Percentiles rank a stretch among this genome's conserved stretches.
Conservation (phyloP, 2,329 filamentous ascomycete genomes). For the Pseudogymnoascus sp. region DNA sequence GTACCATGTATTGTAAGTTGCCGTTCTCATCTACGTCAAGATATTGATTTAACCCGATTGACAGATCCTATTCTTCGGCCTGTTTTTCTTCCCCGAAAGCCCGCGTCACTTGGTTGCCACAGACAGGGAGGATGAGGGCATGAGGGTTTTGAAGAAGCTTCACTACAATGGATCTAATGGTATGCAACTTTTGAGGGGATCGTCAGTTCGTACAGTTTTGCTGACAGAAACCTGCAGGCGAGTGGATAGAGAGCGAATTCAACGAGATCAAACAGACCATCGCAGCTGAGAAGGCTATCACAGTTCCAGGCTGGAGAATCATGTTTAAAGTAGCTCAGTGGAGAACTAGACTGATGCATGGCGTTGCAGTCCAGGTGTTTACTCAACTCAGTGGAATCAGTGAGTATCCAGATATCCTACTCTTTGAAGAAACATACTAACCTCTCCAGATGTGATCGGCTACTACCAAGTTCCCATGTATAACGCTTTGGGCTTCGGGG, state of each 20-base stretch:
- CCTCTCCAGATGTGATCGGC: constrained; percentile 44
- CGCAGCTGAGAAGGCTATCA: constrained; percentile 47
- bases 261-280: constrained; percentile 54
- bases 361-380: constrained; percentile 54
- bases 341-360: constrained; percentile 54
- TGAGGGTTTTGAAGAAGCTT: constrained; percentile 40
- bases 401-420: constrained; percentile 17
- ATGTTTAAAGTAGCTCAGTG: constrained; percentile 51
- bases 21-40: background rate
- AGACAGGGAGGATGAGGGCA: constrained; percentile 40
- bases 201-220: background rate
- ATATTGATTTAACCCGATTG: background rate
- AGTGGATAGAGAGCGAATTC: constrained; percentile 50
- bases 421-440: background rate
- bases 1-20: constrained; percentile 39
- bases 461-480: constrained; percentile 57
- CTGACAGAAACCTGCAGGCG: constrained; percentile 30
- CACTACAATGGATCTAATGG: constrained; percentile 42
- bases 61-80: constrained; percentile 37
- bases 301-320: constrained; percentile 43
- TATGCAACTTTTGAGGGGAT: background rate
- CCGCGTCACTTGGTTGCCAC: constrained; percentile 48
- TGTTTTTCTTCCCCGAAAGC: constrained; percentile 52
- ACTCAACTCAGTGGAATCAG: constrained; percentile 56
- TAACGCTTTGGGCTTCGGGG: constrained; percentile 46